Conservation (phyloP, 2,329 filamentous ascomycete genomes). For the Lecanicillium sp. region DNA sequence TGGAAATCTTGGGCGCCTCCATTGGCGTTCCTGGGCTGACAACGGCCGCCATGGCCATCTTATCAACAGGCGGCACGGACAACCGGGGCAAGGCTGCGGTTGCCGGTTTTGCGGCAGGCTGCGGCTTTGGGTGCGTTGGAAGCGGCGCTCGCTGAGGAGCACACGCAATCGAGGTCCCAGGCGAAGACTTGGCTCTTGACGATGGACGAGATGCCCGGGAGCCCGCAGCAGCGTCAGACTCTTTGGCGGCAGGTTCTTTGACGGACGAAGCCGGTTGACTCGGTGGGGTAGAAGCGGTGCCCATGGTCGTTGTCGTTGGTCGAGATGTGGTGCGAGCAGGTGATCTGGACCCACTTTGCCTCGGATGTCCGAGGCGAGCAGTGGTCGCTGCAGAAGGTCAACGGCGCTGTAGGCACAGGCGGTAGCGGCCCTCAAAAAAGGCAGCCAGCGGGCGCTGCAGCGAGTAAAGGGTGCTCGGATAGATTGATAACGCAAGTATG, state of each 20-base stretch:
- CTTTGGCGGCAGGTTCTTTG: constrained; percentile 12
- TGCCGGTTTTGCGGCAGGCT: constrained; percentile 11
- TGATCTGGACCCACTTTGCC: constrained; percentile 7
- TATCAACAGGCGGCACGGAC: constrained; percentile 30
- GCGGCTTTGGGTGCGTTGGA: constrained; percentile 18
- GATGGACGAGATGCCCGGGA: constrained; percentile 12
- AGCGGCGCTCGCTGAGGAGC: constrained; percentile 20
- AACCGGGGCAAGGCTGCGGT: constrained; percentile 18
- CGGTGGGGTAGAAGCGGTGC: constrained; percentile 14
- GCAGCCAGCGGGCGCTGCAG: background rate
- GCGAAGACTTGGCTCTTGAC: constrained; percentile 1
- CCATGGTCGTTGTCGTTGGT: constrained; percentile 9
- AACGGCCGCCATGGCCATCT: constrained; percentile 39
- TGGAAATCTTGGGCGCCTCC: constrained; percentile 41
- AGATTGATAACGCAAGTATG: background rate
- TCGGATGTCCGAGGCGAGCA: constrained; percentile 9
- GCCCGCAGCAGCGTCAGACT: too few species aligned
- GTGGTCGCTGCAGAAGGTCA: background rate
- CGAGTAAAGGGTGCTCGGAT: background rate
- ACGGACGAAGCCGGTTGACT: constrained; percentile 16
- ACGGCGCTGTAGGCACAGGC: background rate
- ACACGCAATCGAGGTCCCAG: constrained; percentile 5
- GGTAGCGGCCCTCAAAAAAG: background rate
- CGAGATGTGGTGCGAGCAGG: constrained; percentile 8
- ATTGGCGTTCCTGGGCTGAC: constrained; percentile 30